A percentile compares a stretch with the other conserved stretches of the same genome.
Conservation (phyloP, 75 land plant genomes). For the Selaginella tamariscina region DNA sequence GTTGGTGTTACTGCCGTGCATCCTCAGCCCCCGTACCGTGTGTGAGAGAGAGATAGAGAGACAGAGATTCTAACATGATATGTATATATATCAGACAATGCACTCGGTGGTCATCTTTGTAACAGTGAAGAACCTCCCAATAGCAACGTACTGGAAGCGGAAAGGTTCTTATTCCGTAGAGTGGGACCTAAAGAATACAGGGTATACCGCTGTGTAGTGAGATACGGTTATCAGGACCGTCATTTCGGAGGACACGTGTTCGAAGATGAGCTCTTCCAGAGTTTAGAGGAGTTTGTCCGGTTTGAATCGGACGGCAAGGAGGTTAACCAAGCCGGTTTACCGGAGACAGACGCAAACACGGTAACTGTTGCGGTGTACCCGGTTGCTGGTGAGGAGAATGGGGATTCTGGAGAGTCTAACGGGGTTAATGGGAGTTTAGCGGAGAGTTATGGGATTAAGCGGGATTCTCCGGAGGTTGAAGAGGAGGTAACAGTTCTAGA, state of each 20-base stretch:
- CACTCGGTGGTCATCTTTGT: constrained; percentile 19
- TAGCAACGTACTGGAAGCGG: constrained; percentile 36
- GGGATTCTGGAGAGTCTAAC: neutral
- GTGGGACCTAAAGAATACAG: constrained; percentile 31
- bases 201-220: constrained; percentile 40
- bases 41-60: too few species aligned
- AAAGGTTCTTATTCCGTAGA: constrained; percentile 38
- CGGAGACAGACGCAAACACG: neutral
- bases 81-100: constrained; percentile 48
- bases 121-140: constrained; percentile 33
- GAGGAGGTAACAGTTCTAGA: neutral
- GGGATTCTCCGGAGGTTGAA: neutral
- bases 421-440: too few species aligned
- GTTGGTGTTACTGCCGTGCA: too few species aligned
- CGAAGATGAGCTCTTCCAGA: constrained; percentile 34
- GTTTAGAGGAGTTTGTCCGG: constrained; percentile 10
- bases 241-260: constrained; percentile 28
- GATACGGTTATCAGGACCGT: constrained; percentile 47
- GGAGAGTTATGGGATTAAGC: neutral
- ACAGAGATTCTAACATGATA: too few species aligned
- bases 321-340: neutral
- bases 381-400: neutral
- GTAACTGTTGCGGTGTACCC: neutral
- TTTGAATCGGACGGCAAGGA: neutral
- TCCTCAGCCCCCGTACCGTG: too few species aligned